Evolutionary conservation across 2,329 filamentous ascomycete genomes (phyloP).

Genomic region (Ophiostoma quercus): DNA sequence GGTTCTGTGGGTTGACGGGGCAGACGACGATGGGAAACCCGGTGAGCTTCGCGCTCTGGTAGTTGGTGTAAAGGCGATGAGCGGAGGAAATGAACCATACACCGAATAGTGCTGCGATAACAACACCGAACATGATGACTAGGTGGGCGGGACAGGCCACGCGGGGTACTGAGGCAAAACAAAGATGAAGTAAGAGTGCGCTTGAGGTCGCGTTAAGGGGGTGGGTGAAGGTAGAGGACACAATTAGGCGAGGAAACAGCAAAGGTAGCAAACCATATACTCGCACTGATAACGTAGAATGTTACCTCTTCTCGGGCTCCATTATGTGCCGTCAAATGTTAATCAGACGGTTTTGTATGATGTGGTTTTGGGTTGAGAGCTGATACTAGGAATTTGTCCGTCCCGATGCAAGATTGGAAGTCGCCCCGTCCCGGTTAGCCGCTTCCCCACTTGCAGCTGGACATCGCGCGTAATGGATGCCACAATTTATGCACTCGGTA

Average conservation of each 20-base stretch:
- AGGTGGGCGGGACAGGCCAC: not conserved
- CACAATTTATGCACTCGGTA: not conserved
- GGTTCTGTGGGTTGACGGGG: conserved; percentile 21
- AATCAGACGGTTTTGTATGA: too few species aligned
- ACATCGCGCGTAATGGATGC: not conserved
- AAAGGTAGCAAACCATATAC: not conserved
- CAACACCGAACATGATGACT: not conserved
- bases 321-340: not conserved
- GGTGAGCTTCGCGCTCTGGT: conserved; percentile 16
- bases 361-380: not conserved
- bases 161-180: not conserved
- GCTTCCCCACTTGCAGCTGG: not conserved
- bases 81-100: conserved; percentile 18
- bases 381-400: not conserved
- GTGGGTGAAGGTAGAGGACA: not conserved
- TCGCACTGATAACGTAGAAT: not conserved
- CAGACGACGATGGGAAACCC: conserved; percentile 19
- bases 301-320: not conserved
- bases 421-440: not conserved
- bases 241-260: not conserved
- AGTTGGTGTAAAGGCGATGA: conserved; percentile 21
- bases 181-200: not conserved
- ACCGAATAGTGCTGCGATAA: not conserved
- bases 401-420: not conserved
- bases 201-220: not conserved